Percentiles rank a stretch among this genome's conserved stretches.
Conservation (phyloP, 73 alveolate species). For the Vitrella brassicaformis region DNA sequence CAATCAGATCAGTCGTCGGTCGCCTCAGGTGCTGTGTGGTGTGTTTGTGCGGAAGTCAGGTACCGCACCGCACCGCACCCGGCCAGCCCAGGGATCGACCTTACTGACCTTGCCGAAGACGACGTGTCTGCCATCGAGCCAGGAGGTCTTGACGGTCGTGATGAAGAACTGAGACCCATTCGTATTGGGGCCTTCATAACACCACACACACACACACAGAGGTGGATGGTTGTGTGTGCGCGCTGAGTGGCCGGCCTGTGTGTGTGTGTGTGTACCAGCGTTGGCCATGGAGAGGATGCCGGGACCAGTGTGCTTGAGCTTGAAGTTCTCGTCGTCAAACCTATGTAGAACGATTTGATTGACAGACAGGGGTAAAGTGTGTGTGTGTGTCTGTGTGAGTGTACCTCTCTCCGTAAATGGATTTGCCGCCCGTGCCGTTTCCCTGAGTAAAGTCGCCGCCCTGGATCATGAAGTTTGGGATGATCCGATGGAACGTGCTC, state of each 20-base stretch:
- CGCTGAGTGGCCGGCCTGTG: no score
- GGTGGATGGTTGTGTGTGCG: no score
- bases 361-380: background rate
- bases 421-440: constrained; percentile 89
- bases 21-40: no score
- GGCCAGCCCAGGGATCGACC: no score
- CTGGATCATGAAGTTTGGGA: constrained; percentile 87
- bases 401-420: constrained; percentile 79
- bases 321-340: constrained; percentile 80
- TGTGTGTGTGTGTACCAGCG: no score
- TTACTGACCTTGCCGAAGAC: constrained; percentile 67
- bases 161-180: constrained; percentile 93
- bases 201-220: no score
- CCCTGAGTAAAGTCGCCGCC: constrained; percentile 90
- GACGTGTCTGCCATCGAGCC: constrained; percentile 85
- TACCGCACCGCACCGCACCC: no score
- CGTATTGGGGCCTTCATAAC: constrained; percentile 97
- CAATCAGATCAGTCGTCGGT: background rate
- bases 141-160: constrained; percentile 64
- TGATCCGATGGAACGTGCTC: constrained; percentile 86
- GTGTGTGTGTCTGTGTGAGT: no score
- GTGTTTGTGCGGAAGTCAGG: no score
- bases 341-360: background rate
- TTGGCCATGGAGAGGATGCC: constrained; percentile 93
- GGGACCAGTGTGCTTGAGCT: constrained; percentile 72